A percentile compares a stretch with the other conserved stretches of the same genome.
Evolutionary conservation across 2,329 filamentous ascomycete species (phyloP).

Genomic region (Penicillium olsonii): DNA sequence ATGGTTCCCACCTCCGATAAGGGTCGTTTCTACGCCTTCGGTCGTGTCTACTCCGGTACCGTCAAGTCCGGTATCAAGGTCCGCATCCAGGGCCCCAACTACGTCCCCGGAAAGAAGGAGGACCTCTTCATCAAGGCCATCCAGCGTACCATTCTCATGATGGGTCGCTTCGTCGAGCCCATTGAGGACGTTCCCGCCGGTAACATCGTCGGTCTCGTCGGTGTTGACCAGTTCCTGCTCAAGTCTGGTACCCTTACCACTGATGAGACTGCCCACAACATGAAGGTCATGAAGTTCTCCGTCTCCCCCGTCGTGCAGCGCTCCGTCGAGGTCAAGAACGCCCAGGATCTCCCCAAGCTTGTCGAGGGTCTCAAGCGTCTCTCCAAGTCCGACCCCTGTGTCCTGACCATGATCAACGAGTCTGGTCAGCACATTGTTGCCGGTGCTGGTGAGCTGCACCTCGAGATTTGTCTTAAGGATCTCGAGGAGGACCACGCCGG

Average conservation of each 20-base stretch:
- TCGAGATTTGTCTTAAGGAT: constrained; percentile 99
- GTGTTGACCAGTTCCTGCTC: constrained; percentile 99
- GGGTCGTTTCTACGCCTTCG: constrained; percentile 99
- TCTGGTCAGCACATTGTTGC: constrained; percentile 99
- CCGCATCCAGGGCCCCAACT: constrained; percentile 99
- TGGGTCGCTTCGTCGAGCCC: constrained; percentile 98
- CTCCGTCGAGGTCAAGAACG: constrained; percentile 99
- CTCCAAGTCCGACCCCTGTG: constrained; percentile 99
- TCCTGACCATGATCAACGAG: constrained; percentile 83
- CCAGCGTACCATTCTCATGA: constrained; percentile 99
- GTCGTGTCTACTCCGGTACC: constrained; percentile 99
- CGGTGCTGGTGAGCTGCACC: constrained; percentile 97
- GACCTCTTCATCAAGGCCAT: constrained; percentile 99
- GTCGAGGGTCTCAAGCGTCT: constrained; percentile 99
- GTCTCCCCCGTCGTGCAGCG: constrained; percentile 98
- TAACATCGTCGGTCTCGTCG: constrained; percentile 99
- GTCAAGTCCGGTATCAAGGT: constrained; percentile 98
- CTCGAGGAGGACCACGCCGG: constrained; percentile 98
- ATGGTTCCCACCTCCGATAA: constrained; percentile 99
- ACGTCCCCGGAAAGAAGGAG: constrained; percentile 96
- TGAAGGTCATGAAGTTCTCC: constrained; percentile 99
- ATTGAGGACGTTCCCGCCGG: constrained; percentile 98
- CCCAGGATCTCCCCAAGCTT: constrained; percentile 98
- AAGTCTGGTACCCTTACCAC: constrained; percentile 99
- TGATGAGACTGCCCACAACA: constrained; percentile 95